phyloP scores from a whole-genome alignment of 2,329 filamentous ascomycete genomes.

The Ascomycota sp. region DNA sequence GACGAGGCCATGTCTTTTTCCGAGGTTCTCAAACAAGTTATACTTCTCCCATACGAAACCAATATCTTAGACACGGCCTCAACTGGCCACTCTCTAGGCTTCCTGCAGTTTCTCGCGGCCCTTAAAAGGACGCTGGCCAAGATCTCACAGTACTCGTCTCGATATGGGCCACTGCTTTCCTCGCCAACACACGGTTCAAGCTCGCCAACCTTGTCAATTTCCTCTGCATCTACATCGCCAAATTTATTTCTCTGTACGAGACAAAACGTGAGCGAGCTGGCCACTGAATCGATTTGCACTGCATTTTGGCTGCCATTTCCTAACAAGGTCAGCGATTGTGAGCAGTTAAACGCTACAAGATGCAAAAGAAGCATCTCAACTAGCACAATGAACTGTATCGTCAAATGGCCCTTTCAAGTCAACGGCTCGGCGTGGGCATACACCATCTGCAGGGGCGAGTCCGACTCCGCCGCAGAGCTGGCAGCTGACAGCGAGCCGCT shows the following conservation, averaged over 20 bases:
- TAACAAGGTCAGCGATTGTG: conserved; percentile 63
- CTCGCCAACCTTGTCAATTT: conserved; percentile 65
- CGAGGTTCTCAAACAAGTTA: conserved; percentile 97
- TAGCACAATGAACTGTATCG: conserved; percentile 98
- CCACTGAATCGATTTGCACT: conserved; percentile 90
- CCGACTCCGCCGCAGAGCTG: too few relatives aligned
- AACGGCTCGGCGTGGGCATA: too few relatives aligned
- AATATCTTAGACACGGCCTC: conserved; percentile 99
- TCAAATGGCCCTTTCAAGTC: too few relatives aligned
- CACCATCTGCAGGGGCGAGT: background rate
- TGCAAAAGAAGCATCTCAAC: conserved; percentile 98
- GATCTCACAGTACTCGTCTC: conserved; percentile 76
- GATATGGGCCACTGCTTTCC: conserved; percentile 93
- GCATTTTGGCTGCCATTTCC: conserved; percentile 89
- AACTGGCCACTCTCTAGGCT: conserved; percentile 92
- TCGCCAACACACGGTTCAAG: conserved; percentile 29
- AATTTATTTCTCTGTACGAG: conserved; percentile 93
- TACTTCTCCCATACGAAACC: conserved; percentile 93
- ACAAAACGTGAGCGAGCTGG: conserved; percentile 88
- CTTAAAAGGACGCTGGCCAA: too few relatives aligned
- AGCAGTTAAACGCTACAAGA: conserved; percentile 90
- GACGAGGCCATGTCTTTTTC: conserved; percentile 99
- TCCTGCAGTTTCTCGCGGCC: conserved; percentile 42
- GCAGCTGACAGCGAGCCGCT: too few relatives aligned
- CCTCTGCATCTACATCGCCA: conserved; percentile 93